phyloP scores from a whole-genome alignment of 148 eudicot species.

The Rhododendron griersonianum region DNA sequence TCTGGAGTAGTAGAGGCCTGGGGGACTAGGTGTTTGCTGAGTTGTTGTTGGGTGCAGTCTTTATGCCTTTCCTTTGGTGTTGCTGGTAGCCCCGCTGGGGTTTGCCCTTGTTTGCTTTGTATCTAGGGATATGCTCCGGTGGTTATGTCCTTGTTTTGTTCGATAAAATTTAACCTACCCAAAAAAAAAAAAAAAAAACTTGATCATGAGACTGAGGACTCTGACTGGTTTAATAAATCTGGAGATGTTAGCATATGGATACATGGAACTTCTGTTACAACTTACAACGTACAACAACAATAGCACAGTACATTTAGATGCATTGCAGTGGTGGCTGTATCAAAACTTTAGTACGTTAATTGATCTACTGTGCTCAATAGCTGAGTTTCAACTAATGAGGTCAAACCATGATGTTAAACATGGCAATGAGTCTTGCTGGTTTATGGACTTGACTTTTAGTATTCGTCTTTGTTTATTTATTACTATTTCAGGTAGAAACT shows the following conservation, averaged over 20 bases:
- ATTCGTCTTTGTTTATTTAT: slow-evolving; percentile 1
- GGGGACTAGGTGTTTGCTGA: background rate
- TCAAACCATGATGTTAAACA: background rate
- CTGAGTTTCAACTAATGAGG: background rate
- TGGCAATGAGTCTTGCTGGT: background rate
- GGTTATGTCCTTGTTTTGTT: background rate
- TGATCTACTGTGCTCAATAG: background rate
- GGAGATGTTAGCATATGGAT: background rate
- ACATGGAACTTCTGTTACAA: background rate
- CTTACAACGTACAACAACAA: background rate
- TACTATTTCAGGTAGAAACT: slow-evolving; percentile 58
- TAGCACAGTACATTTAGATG: background rate
- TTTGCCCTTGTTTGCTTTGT: background rate
- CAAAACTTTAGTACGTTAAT: background rate
- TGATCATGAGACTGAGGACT: background rate
- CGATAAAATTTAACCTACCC: background rate
- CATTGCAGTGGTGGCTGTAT: background rate
- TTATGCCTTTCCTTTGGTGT: background rate
- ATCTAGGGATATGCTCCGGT: background rate
- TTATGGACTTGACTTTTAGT: background rate
- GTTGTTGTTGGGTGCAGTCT: background rate
- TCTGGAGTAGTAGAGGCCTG: background rate
- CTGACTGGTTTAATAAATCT: background rate
- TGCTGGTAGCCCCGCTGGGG: background rate
- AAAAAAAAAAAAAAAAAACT: background rate